phyloP scores from a whole-genome alignment of 805 yeast species.

The Blastobotrys peoriensis region DNA sequence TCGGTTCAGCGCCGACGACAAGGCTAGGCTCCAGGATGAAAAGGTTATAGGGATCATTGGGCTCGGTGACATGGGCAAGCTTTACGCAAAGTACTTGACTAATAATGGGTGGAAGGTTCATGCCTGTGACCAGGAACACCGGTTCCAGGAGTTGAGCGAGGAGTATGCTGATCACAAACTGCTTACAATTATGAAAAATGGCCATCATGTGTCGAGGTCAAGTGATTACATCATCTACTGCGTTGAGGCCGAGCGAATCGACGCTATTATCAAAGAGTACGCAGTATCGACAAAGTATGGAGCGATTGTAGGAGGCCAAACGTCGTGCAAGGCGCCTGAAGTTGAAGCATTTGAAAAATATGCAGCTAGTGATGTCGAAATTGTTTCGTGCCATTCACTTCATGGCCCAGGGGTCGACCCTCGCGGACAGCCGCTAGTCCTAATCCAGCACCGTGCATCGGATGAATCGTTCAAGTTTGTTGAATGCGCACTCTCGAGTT shows the following conservation, averaged over 20 bases:
- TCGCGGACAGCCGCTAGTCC: slow-evolving; percentile 86
- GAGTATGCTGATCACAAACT: slow-evolving; percentile 31
- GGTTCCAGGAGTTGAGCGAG: slow-evolving; percentile 40
- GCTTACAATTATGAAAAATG: slow-evolving; percentile 60
- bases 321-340: slow-evolving; percentile 91
- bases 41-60: slow-evolving; percentile 87
- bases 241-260: slow-evolving; percentile 87
- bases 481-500: slow-evolving; percentile 57
- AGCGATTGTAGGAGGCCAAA: slow-evolving; percentile 96
- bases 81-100: slow-evolving; percentile 75
- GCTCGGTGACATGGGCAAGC: slow-evolving; percentile 91
- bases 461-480: slow-evolving; percentile 55
- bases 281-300: slow-evolving; percentile 84
- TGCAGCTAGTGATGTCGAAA: slow-evolving; percentile 73
- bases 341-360: slow-evolving; percentile 73
- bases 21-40: slow-evolving; percentile 20
- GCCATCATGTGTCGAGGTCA: slow-evolving; percentile 73
- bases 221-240: slow-evolving; percentile 83
- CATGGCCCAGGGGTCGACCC: slow-evolving; percentile 93
- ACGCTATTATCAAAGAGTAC: slow-evolving; percentile 61
- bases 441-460: slow-evolving; percentile 67
- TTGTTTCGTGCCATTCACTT: slow-evolving; percentile 81
- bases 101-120: slow-evolving; percentile 84
- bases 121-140: slow-evolving; percentile 79
- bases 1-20: neutral